Evolutionary conservation across 192 early-diverging fungal species (phyloP), one percentile per base, ranked within the genome.

Genomic region (Coemansia sp.): DNA sequence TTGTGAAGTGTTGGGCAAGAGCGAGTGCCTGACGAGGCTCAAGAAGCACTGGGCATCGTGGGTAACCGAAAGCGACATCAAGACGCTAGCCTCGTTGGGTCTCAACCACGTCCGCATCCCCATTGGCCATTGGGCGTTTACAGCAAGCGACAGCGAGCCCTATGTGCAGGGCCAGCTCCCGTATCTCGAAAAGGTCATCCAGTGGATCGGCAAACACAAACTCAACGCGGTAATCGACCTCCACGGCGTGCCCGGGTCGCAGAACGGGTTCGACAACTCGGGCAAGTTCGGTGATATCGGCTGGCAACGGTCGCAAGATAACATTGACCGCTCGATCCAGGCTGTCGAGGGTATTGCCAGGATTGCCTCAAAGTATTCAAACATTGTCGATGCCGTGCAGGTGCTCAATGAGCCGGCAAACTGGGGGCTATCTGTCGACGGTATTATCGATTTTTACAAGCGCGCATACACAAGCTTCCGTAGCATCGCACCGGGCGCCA

Each of bases 241-340:
- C 18, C 85, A 86, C 42, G 85, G 85, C 12, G 69, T 75, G 9
- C 85, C 85, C 5, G 85, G 85, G 10, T 86, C 85, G 33, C 85
- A 86, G 51, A 86, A 86, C 51, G 85, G 85, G 16, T 81, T 84
- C 29, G 83, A 81, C 57, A 84, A 86, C 57, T 82, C 80, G 11
- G 85, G 85, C 4, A 61, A 54, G 12, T 58, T 52, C 8, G 83
- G 83, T 14, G 53, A 25, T 1, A 79, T 86, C 21, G 62, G 62
- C 10, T 86, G 81, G 81, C 76, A 75, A 31, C 53, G 60, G 0
- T 35, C 61, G 5, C 58, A 77, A 16, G 56, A 49, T 10, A 85
- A 87, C 61, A 84, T 87, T 25, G 62, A 83, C 23, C 75, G 83
- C 10, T 85, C 88, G 0, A 64, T 86, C 1, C 45, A 56, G 2